Evolutionary conservation across 1,284 basidiomycete species (phyloP), one percentile per base, ranked within the genome.

Genomic region (Cutaneotrichosporon sp.): DNA sequence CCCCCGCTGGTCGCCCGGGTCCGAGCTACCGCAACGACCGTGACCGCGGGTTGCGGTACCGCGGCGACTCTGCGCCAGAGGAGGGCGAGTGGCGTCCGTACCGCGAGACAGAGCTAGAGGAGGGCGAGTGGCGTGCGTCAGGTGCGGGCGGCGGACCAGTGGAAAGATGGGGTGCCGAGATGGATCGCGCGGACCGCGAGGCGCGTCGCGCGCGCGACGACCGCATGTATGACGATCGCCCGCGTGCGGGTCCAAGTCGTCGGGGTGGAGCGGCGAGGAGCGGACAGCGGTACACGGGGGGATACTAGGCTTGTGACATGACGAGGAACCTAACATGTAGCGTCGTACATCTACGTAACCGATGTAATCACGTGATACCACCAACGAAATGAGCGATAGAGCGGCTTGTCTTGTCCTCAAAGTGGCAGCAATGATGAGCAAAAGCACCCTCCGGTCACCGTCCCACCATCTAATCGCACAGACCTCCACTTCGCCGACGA

Each of bases 91-190:
- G 66, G 66, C 66, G 67, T 53, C 34, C 22, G 10, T 64, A 26
- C 26, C 26, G 26, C 26, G 55, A 56, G 55, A 38, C 55, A 0
- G 58, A 59, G 58, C 8, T 36, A 5, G 58, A 60, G 32, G 70
- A 72, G 52, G 26, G 56, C 6, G 40, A 51, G 42, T 72, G 66
- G 66, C 66, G 67, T 53, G 34, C 30, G 10, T 64, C 62, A 2
- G 70, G 70, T 1, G 67, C 67, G 5, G 68, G 63, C 2, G 70
- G 70, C 3, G 70, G 70, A 7, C 67, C 65, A 46, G 70, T 72
- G 9, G 32, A 56, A 4, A 22, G 38, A 10, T 72, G 70, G 70
- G 70, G 70, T 2, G 55, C 58, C 18, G 67, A 72, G 22, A 53
- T 69, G 42, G 67, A 67, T 53, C 61, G 61, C 42, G 60, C 59